Base-by-base conservation (phyloP, 1,284 basidiomycete species). In the Chondrostereum purpureum region DNA sequence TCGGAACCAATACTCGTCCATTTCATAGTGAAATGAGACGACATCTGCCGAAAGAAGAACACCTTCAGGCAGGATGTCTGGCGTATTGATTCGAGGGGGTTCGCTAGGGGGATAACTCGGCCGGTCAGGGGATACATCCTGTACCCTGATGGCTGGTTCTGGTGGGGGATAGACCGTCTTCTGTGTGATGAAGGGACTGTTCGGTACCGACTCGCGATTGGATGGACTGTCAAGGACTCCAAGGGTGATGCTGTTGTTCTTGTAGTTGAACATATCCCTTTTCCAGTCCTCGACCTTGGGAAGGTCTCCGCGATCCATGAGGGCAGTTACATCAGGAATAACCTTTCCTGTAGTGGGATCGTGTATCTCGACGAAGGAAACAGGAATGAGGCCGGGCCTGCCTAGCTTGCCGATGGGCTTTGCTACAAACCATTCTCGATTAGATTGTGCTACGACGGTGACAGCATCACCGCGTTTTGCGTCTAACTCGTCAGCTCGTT, bases 231-330 rank as follows among this genome's bases (percentile, higher is more conserved):
- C 93, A 57, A 98, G 78, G 37, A 90, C 83, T 20, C 96, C 96
- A 2, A 99, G 78, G 2, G 93, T 79, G 58, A 99, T 99, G 59
- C 91, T 92, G 59, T 88, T 93, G 54, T 92, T 91, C 68, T 97
- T 98, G 73, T 98, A 98, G 54, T 80, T 88, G 47, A 93, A 81
- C 69, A 97, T 92, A 44, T 90, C 88, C 59, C 85, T 84, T 64
- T 98, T 98, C 96, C 96, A 99, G 53, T 98, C 94, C 61, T 98
- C 95, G 11, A 99, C 93, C 53, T 83, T 86, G 17, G 96, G 96
- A 11, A 99, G 75, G 48, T 88, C 83, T 16, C 90, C 90, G 19
- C 77, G 77, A 57, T 90, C 82, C 63, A 96, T 92, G 49, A 96
- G 74, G 17, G 77, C 72, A 19, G 83, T 77, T 4, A 95, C 75